Conservation (phyloP, 495 filamentous ascomycete genomes). For the Letharia lupina region DNA sequence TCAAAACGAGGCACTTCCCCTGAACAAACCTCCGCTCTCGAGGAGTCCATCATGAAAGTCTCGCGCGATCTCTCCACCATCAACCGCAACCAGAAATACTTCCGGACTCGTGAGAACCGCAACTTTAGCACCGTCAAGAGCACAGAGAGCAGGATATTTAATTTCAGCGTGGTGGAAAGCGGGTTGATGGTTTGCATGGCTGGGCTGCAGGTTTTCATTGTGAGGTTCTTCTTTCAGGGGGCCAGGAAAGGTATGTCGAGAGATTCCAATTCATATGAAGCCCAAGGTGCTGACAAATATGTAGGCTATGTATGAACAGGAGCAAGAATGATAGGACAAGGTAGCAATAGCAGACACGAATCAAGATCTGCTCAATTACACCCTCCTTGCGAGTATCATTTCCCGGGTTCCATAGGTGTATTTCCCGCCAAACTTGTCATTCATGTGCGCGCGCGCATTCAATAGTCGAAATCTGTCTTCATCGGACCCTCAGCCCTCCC, state of each 20-base stretch:
- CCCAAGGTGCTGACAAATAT: conserved; percentile 4
- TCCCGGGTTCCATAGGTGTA: neutral
- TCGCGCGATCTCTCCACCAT: conserved; percentile 93
- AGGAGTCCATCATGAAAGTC: conserved; percentile 93
- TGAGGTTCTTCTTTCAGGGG: conserved; percentile 98
- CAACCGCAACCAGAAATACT: conserved; percentile 96
- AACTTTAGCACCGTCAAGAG: conserved; percentile 97
- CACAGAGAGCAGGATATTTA: conserved; percentile 91
- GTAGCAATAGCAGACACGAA: neutral
- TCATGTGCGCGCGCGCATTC: neutral
- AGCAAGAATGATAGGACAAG: neutral
- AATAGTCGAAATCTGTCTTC: neutral
- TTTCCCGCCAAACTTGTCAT: neutral
- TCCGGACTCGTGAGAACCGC: conserved; percentile 96
- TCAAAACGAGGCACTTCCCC: conserved; percentile 84
- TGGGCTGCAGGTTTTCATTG: conserved; percentile 92
- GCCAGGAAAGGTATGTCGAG: conserved; percentile 55
- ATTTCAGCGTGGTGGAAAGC: conserved; percentile 90
- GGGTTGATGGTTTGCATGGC: conserved; percentile 94
- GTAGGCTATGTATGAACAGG: conserved; percentile 23
- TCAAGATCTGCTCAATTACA: neutral
- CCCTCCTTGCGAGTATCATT: neutral
- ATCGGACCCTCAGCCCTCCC: neutral
- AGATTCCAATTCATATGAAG: neutral
- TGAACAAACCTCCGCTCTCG: conserved; percentile 83